A percentile compares a stretch with the other conserved stretches of the same genome.
phyloP scores from a whole-genome alignment of 2,329 filamentous ascomycete genomes.

The Cladosporium sp. region DNA sequence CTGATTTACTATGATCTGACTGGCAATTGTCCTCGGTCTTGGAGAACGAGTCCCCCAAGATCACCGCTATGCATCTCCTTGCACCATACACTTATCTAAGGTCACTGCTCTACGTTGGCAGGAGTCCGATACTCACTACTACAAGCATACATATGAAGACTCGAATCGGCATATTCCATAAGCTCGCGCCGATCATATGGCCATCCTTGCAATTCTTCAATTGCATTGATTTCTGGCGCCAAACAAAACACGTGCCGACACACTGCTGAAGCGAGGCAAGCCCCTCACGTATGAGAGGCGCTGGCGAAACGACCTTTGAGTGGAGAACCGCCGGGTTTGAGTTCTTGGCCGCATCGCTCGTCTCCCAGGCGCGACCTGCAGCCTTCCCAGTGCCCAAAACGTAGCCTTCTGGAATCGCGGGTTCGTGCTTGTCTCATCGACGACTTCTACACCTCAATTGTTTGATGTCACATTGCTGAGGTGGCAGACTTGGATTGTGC shows the following conservation, averaged over 20 bases:
- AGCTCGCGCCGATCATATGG: no score
- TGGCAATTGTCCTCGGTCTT: no score
- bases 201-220: no score
- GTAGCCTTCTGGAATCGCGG: not conserved
- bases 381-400: not conserved
- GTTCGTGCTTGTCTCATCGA: not conserved
- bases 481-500: conserved; percentile 3
- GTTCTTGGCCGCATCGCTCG: not conserved
- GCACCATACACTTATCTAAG: no score
- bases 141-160: no score
- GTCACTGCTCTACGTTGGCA: no score
- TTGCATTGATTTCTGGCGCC: no score
- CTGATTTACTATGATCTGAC: no score
- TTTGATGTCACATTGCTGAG: not conserved
- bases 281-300: not conserved
- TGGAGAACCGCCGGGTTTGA: not conserved
- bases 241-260: not conserved
- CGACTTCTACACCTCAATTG: not conserved
- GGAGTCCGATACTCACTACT: no score
- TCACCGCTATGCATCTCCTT: no score
- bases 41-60: no score
- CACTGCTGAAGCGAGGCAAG: not conserved
- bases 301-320: not conserved
- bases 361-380: not conserved
- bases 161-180: no score